phyloP scores from a whole-genome alignment of 306 rosid genomes.

The Casuarina cunninghamiana region DNA sequence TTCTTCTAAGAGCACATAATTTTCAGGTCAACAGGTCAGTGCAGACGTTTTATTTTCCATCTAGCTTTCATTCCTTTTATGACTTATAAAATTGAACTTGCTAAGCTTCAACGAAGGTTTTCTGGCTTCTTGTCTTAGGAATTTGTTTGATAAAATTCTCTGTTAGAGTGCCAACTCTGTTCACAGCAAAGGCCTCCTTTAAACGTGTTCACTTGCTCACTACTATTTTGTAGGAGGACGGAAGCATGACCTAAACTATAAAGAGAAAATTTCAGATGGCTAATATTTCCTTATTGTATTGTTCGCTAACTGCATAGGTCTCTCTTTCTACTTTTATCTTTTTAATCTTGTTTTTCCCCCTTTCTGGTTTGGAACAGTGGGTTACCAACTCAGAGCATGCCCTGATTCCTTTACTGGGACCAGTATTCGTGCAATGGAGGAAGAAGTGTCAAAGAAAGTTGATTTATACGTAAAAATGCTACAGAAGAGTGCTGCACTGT shows the following conservation, averaged over 20 bases:
- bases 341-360: neutral
- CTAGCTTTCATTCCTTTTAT: neutral
- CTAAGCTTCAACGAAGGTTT: no score
- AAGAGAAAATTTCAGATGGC: neutral
- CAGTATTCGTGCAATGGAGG: conserved; percentile 62
- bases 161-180: no score
- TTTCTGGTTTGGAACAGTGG: conserved; percentile 51
- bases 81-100: neutral
- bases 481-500: conserved; percentile 44
- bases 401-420: conserved; percentile 56
- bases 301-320: conserved; percentile 10
- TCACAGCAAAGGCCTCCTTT: no score
- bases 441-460: conserved; percentile 69
- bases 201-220: no score
- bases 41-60: neutral
- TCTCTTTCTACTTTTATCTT: neutral
- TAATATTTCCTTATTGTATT: neutral
- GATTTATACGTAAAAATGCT: conserved; percentile 62
- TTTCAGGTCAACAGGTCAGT: neutral
- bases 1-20: neutral
- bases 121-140: no score
- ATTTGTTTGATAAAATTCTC: no score
- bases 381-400: conserved; percentile 56
- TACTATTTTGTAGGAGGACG: neutral
- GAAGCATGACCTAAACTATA: neutral